These are phyloP conservation scores for Paramecium caudatum DNA, from an alignment of 73 alveolate species.

Conservation along the genomic window DNA sequence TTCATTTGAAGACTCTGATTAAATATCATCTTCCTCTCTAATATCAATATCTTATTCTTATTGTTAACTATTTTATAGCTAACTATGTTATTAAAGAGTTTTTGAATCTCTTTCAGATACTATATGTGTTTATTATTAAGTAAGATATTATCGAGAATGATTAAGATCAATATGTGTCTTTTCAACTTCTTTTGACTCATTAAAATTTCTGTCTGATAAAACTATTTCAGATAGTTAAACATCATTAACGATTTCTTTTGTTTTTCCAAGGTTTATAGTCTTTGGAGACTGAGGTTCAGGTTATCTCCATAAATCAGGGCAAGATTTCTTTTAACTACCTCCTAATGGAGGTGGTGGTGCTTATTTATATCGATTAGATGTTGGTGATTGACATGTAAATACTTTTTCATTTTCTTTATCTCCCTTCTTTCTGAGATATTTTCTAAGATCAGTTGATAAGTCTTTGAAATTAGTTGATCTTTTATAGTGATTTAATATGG, in stretches of 20 bases:
- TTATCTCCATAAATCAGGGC: constrained; percentile 63
- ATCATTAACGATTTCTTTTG: constrained; percentile 6
- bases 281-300: not conserved
- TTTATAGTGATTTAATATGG: constrained; percentile 32
- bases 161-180: not conserved
- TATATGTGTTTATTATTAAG: not conserved
- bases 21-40: not conserved
- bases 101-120: not conserved
- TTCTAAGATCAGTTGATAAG: constrained; percentile 43
- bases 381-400: constrained; percentile 47
- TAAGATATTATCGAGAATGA: not conserved
- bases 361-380: not conserved
- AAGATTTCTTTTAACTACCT: constrained; percentile 54
- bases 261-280: not conserved
- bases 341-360: not conserved
- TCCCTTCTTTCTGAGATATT: constrained; percentile 47
- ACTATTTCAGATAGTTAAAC: constrained; percentile 50
- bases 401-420: constrained; percentile 63
- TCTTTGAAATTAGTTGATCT: constrained; percentile 9
- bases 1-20: constrained; percentile 55
- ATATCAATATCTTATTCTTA: constrained; percentile 21
- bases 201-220: constrained; percentile 31
- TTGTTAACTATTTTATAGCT: constrained; percentile 16
- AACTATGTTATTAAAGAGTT: constrained; percentile 15
- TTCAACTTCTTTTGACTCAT: not conserved